phyloP scores from a whole-genome alignment of 2,329 filamentous ascomycete genomes.

The Scedosporium aurantiacum region DNA sequence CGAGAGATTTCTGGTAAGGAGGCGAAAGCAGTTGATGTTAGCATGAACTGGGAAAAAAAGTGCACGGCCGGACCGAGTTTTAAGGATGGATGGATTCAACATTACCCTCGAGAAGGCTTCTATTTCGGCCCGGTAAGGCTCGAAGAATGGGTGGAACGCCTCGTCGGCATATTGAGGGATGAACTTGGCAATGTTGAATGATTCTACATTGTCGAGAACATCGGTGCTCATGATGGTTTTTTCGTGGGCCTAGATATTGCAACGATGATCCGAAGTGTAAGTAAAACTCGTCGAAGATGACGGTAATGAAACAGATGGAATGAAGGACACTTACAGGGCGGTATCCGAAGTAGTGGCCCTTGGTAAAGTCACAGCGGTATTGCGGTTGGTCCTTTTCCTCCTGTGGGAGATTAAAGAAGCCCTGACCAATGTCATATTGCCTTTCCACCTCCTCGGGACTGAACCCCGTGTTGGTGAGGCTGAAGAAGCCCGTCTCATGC shows the following conservation, averaged over 20 bases:
- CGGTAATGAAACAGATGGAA: neutral
- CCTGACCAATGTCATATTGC: constrained; percentile 42
- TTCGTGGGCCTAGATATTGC: constrained; percentile 20
- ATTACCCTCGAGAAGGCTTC: constrained; percentile 33
- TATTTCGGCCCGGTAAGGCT: constrained; percentile 32
- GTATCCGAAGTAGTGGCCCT: constrained; percentile 38
- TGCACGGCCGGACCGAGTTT: constrained; percentile 11
- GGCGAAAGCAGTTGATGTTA: constrained; percentile 25
- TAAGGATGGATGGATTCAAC: too few relatives aligned
- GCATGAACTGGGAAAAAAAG: constrained; percentile 27
- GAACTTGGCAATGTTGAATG: constrained; percentile 44
- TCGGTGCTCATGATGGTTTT: constrained; percentile 16
- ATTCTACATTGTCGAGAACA: constrained; percentile 37
- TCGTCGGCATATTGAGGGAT: constrained; percentile 24
- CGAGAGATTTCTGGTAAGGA: constrained; percentile 20
- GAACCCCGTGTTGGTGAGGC: constrained; percentile 42
- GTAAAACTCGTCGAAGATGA: neutral
- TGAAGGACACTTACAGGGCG: constrained; percentile 16
- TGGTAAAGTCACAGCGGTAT: constrained; percentile 29
- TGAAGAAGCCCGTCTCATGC: constrained; percentile 35
- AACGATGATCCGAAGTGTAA: neutral
- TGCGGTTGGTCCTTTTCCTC: constrained; percentile 35
- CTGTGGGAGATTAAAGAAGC: constrained; percentile 37
- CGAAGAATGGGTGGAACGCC: constrained; percentile 25
- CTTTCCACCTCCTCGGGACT: constrained; percentile 38